Base-by-base conservation (phyloP, 2,329 filamentous ascomycete genomes). In the Fusarium sp. region DNA sequence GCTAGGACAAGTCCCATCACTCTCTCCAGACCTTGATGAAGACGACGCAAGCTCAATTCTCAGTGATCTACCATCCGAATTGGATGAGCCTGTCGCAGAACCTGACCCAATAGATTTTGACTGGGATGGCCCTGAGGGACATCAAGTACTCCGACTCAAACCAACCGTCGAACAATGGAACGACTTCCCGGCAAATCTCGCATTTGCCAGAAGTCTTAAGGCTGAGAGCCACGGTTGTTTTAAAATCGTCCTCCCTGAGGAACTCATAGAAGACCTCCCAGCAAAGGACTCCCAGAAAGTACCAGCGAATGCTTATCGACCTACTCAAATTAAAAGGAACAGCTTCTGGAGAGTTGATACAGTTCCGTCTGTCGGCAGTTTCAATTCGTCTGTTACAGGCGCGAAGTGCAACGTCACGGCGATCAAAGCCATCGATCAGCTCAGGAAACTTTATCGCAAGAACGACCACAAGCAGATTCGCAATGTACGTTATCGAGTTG, bases 261-360 rank as follows among this genome's bases (percentile, higher is more conserved):
- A 77, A 45, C 70, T 83, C 26, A 70, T 77, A 30, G 80, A 78
- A 8, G 71, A 78, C 1, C 74, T 83, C 2, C 81, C 81, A 12
- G 74, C 78, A 24, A 82, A 81, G 65, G 58, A 71, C 9, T 71
- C 74, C 3, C 77, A 79, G 50, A 74, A 69, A 22, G 78, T 80
- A 9, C 71, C 77, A 3, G 80, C 82, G 38, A 82, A 83, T 60
- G 82, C 82, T 30, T 83, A 82, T 70, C 75, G 73, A n/a, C 77
- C 81, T 33, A 79, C 73, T 31, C 79, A 81, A 60, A 78, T 81
- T 15, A 78, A 81, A 41, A 79, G 78, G 55, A 81, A 80, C 58
- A 78, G 75, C 9, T 82, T 80, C 61, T 83, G 81, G 82, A 77
- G 79, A 51, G 80, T 83, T 24, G 78, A 78, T 65, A 83, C 82